Evolutionary conservation across 1,284 basidiomycete genomes (phyloP).

Genomic region (Phylloboletellus chloephorus): DNA sequence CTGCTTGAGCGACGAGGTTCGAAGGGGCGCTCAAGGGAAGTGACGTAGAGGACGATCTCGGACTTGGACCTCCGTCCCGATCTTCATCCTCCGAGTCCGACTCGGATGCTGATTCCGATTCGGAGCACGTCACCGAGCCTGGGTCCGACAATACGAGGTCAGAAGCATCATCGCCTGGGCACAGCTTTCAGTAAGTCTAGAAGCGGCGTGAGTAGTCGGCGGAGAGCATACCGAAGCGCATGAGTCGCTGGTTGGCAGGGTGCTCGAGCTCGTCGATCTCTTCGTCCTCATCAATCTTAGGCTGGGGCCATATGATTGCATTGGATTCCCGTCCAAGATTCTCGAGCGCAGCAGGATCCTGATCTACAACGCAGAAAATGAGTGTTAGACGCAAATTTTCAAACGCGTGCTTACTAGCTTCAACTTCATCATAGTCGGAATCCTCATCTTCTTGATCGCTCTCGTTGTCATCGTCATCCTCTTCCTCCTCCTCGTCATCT

Average conservation of each 20-base stretch:
- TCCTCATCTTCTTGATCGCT: constrained; percentile 40
- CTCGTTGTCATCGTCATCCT: constrained; percentile 31
- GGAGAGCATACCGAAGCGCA: constrained; percentile 55
- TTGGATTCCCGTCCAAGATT: constrained; percentile 58
- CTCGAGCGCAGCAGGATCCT: constrained; percentile 36
- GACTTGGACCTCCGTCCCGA: constrained; percentile 32
- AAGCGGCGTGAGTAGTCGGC: background rate
- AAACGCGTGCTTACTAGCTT: constrained; percentile 44
- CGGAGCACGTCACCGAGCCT: constrained; percentile 46
- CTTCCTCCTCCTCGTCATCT: constrained; percentile 25
- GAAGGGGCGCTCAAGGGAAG: constrained; percentile 34
- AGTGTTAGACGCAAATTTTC: background rate
- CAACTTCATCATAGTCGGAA: constrained; percentile 62
- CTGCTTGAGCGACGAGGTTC: constrained; percentile 33
- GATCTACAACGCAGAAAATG: constrained; percentile 34
- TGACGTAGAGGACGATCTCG: constrained; percentile 40
- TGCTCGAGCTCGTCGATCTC: constrained; percentile 56
- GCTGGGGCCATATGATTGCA: constrained; percentile 65
- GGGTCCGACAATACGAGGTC: constrained; percentile 57
- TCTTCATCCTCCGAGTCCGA: constrained; percentile 28
- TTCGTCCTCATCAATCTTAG: constrained; percentile 51
- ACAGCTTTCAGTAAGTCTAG: constrained; percentile 3
- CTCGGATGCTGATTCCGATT: constrained; percentile 30
- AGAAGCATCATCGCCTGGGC: constrained; percentile 53
- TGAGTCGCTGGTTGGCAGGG: constrained; percentile 59